phyloP scores from a whole-genome alignment of 805 yeast genomes.

The Candida chilensis region DNA sequence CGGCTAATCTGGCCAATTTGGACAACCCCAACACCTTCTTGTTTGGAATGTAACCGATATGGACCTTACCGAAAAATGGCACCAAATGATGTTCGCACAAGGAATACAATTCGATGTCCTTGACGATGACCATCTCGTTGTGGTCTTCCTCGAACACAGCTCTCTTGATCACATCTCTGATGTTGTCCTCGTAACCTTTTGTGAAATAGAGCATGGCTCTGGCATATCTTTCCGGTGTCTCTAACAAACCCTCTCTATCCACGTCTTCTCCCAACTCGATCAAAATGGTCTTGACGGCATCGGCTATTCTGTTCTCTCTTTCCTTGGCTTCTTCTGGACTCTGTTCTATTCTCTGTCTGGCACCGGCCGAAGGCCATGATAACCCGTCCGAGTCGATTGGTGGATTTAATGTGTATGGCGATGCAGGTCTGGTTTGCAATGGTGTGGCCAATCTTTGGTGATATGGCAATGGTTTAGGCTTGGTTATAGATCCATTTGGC shows the following conservation, averaged over 20 bases:
- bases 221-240: slow-evolving; percentile 95
- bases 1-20: slow-evolving; percentile 91
- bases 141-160: slow-evolving; percentile 98
- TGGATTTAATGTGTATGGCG: slow-evolving; percentile 76
- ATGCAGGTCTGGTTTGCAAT: slow-evolving; percentile 65
- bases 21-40: slow-evolving; percentile 87
- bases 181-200: slow-evolving; percentile 92
- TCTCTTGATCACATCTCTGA: slow-evolving; percentile 82
- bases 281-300: slow-evolving; percentile 71
- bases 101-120: slow-evolving; percentile 87
- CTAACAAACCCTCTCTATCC: slow-evolving; percentile 78
- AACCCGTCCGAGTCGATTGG: slow-evolving; percentile 87
- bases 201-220: slow-evolving; percentile 94
- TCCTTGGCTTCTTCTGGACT: slow-evolving; percentile 52
- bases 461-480: slow-evolving; percentile 11
- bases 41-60: slow-evolving; percentile 96
- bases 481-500: background rate
- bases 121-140: slow-evolving; percentile 97
- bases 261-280: slow-evolving; percentile 89
- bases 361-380: slow-evolving; percentile 90
- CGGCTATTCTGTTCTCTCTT: slow-evolving; percentile 72
- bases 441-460: slow-evolving; percentile 40
- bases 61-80: slow-evolving; percentile 95
- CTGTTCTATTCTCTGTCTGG: slow-evolving; percentile 67
- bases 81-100: slow-evolving; percentile 97